Evolutionary conservation across 495 filamentous ascomycete species (phyloP).

Genomic region (Aeminium ludgeri): DNA sequence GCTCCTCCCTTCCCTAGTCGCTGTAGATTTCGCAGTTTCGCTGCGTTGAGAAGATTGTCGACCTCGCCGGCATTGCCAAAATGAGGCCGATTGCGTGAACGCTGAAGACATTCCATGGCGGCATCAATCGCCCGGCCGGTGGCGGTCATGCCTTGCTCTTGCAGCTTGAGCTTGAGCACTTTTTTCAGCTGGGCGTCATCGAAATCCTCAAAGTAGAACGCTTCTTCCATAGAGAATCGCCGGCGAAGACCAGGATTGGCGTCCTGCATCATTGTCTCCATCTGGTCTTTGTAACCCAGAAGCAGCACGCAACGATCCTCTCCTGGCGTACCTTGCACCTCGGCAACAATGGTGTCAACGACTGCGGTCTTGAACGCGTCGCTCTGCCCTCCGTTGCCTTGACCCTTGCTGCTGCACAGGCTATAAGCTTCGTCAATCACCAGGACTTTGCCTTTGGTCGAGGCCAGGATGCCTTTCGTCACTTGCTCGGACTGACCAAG

Average conservation of each 20-base stretch:
- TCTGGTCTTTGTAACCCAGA: slow-evolving; percentile 61
- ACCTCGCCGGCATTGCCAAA: slow-evolving; percentile 49
- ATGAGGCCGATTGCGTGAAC: slow-evolving; percentile 38
- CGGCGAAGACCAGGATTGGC: slow-evolving; percentile 59
- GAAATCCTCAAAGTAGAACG: slow-evolving; percentile 60
- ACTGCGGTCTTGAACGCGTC: slow-evolving; percentile 36
- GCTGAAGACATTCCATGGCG: slow-evolving; percentile 33
- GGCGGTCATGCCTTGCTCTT: slow-evolving; percentile 29
- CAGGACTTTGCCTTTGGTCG: slow-evolving; percentile 16
- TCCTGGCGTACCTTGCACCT: slow-evolving; percentile 59
- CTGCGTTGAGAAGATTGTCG: slow-evolving; percentile 43
- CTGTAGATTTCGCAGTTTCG: slow-evolving; percentile 43
- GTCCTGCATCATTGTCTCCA: slow-evolving; percentile 63
- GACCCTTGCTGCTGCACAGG: too few relatives aligned
- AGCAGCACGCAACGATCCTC: slow-evolving; percentile 67
- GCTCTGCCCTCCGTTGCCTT: too few relatives aligned
- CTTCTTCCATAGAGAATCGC: slow-evolving; percentile 47
- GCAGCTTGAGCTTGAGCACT: slow-evolving; percentile 44
- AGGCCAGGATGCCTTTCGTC: slow-evolving; percentile 14
- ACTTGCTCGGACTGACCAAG: slow-evolving; percentile 14
- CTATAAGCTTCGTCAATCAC: slow-evolving; percentile 20
- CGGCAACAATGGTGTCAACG: slow-evolving; percentile 66
- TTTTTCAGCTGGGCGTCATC: slow-evolving; percentile 35
- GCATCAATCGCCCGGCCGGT: slow-evolving; percentile 28
- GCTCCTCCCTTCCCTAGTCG: slow-evolving; percentile 23